Evolutionary conservation across 257 asterid genomes (phyloP).

Genomic region (Solanum paucissectum): DNA sequence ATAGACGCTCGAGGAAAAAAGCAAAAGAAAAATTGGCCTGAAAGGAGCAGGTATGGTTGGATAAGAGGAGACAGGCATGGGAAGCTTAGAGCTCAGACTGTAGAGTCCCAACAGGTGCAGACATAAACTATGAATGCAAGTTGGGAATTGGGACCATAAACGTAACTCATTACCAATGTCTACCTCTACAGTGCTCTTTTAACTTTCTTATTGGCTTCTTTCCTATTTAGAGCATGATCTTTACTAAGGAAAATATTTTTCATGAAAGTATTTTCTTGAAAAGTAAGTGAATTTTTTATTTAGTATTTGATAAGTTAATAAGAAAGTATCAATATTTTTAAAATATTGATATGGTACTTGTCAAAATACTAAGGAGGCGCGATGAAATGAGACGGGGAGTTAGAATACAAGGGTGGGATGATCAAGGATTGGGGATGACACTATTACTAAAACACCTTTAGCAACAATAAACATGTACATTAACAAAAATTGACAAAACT

Average conservation of each 20-base stretch:
- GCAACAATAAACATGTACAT: not conserved
- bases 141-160: constrained; percentile 10
- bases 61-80: not conserved
- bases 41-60: not conserved
- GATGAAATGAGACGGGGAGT: not conserved
- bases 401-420: not conserved
- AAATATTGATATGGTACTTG: not conserved
- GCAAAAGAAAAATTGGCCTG: not conserved
- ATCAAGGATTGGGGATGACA: not conserved
- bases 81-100: not conserved
- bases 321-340: not conserved
- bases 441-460: no score
- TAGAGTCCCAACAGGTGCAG: not conserved
- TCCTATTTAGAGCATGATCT: not conserved
- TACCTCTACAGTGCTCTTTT: not conserved
- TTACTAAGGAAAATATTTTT: not conserved
- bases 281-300: not conserved
- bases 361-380: not conserved
- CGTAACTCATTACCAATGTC: not conserved
- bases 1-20: no score
- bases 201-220: not conserved
- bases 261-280: accelerated
- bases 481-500: no score
- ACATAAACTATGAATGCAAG: not conserved
- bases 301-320: not conserved